A percentile compares a stretch with the other conserved stretches of the same genome.
phyloP scores from a whole-genome alignment of 2,329 filamentous ascomycete species.

The Tolypocladium inflatum region DNA sequence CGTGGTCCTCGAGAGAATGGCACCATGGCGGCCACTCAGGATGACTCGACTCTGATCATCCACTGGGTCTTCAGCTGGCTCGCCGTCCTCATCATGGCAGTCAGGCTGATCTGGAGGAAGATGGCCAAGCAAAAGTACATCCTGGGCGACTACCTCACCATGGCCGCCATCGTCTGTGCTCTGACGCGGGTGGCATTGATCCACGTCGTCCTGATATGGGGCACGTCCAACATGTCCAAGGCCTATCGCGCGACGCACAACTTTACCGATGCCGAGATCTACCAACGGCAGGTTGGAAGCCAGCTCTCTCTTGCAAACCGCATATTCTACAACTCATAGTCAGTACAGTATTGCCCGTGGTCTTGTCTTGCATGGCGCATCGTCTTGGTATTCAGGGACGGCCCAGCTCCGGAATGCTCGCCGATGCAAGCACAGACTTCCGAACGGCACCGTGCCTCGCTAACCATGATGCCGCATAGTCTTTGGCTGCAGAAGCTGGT shows the following conservation, averaged over 20 bases:
- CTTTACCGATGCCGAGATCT: slow-evolving; percentile 21
- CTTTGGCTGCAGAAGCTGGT: slow-evolving; percentile 20
- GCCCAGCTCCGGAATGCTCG: too few relatives aligned
- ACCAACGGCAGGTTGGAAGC: slow-evolving; percentile 22
- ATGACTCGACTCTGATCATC: slow-evolving; percentile 8
- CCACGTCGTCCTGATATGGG: slow-evolving; percentile 25
- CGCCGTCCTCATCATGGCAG: slow-evolving; percentile 11
- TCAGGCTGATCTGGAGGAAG: slow-evolving; percentile 11
- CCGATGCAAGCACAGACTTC: too few relatives aligned
- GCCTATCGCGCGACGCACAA: slow-evolving; percentile 9
- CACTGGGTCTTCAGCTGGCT: slow-evolving; percentile 16
- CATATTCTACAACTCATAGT: slow-evolving; percentile 24
- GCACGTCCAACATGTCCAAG: slow-evolving; percentile 22
- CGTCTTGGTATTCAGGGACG: too few relatives aligned
- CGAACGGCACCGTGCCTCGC: background rate
- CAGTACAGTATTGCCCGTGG: slow-evolving; percentile 15
- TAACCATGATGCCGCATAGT: slow-evolving; percentile 3
- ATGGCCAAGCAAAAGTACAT: slow-evolving; percentile 9
- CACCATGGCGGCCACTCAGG: background rate
- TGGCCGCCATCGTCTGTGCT: slow-evolving; percentile 28
- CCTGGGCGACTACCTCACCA: slow-evolving; percentile 15
- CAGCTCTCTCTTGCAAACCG: slow-evolving; percentile 21
- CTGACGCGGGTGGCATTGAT: slow-evolving; percentile 15
- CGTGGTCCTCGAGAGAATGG: too few relatives aligned
- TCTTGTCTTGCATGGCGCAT: too few relatives aligned